Evolutionary conservation across 345 rosid genomes (phyloP).

Genomic region (Citrus maxima): DNA sequence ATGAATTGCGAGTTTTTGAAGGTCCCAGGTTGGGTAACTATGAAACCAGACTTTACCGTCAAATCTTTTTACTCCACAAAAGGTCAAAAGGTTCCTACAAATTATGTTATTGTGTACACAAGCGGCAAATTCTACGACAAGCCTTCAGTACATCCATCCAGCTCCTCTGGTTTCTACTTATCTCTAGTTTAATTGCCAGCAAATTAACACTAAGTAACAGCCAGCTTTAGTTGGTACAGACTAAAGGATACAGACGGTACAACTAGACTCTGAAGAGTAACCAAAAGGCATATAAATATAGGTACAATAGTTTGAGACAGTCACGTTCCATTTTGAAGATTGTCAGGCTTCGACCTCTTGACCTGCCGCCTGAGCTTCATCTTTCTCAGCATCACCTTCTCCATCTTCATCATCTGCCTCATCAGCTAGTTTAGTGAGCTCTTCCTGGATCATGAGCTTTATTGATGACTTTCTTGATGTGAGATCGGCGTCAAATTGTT

Average conservation of each 20-base stretch:
- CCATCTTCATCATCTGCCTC: constrained; percentile 67
- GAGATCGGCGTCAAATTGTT: constrained; percentile 42
- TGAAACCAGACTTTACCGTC: background rate
- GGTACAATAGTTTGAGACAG: constrained; percentile 14
- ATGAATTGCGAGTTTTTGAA: background rate
- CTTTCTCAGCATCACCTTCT: constrained; percentile 48
- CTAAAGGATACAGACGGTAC: constrained; percentile 17
- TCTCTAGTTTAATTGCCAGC: constrained; percentile 17
- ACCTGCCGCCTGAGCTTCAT: constrained; percentile 33
- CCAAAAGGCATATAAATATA: background rate
- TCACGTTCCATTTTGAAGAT: background rate
- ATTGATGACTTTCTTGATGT: constrained; percentile 61
- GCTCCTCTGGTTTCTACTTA: constrained; percentile 20
- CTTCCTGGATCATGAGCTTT: constrained; percentile 82
- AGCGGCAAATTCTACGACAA: constrained; percentile 9
- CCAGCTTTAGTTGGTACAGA: constrained; percentile 18
- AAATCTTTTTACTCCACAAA: background rate
- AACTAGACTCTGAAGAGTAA: background rate
- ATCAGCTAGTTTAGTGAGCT: constrained; percentile 84
- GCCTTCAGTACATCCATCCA: constrained; percentile 10
- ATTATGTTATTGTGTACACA: constrained; percentile 24
- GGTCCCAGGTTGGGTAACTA: background rate
- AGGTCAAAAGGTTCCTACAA: constrained; percentile 20
- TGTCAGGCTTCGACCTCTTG: constrained; percentile 44
- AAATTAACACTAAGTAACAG: constrained; percentile 24